phyloP scores from a whole-genome alignment of 1,284 basidiomycete species.

The Puccinia novopanici region DNA sequence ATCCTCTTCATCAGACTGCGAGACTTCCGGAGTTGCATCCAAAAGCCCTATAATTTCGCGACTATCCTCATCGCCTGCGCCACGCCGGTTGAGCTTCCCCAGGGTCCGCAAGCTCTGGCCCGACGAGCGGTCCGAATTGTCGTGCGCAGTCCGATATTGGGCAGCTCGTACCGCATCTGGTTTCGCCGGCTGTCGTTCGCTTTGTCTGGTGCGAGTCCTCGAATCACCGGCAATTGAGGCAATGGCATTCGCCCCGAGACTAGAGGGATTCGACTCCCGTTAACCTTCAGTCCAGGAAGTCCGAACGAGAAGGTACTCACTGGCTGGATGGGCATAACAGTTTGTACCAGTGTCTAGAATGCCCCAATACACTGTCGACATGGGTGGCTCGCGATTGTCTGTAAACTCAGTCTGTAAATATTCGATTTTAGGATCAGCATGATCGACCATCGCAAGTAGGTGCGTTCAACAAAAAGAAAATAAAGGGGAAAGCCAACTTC shows the following conservation, averaged over 20 bases:
- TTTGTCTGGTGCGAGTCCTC: not conserved
- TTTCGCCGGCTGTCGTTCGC: not conserved
- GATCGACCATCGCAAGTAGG: not conserved
- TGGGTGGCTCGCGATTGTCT: slow-evolving; percentile 31
- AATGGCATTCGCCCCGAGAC: slow-evolving; percentile 32
- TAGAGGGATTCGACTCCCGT: not conserved
- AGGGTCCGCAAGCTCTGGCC: slow-evolving; percentile 3
- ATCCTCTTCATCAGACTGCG: slow-evolving; percentile 5
- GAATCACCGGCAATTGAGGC: slow-evolving; percentile 26
- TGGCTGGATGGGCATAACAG: slow-evolving; percentile 33
- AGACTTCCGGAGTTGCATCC: slow-evolving; percentile 12
- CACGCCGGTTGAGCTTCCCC: not conserved
- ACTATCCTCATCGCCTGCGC: not conserved
- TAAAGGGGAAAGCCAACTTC: slow-evolving; percentile 12
- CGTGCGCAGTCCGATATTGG: not conserved
- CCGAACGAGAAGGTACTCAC: not conserved
- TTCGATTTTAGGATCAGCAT: not conserved
- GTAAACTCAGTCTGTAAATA: slow-evolving; percentile 28
- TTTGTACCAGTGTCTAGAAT: slow-evolving; percentile 29
- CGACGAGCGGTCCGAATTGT: not conserved
- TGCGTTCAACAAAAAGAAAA: not conserved
- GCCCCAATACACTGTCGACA: slow-evolving; percentile 35
- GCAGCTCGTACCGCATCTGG: not conserved
- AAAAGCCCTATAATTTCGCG: not conserved
- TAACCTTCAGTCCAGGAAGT: not conserved